phyloP scores from a whole-genome alignment of 768 basidiomycete species.

The Suillus fuscotomentosus region DNA sequence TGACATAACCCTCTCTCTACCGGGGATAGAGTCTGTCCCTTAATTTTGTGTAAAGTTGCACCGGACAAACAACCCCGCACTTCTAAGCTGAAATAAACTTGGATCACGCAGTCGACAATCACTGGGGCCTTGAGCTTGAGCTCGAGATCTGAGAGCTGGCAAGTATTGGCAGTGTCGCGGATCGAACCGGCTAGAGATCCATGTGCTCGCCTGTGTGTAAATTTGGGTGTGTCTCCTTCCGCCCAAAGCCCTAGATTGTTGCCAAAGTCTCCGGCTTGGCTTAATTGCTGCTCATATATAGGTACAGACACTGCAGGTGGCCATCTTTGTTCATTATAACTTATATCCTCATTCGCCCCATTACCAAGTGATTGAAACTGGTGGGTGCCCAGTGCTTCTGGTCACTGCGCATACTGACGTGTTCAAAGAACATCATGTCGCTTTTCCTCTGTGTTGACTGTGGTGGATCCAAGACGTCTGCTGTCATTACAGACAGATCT shows the following conservation, averaged over 20 bases:
- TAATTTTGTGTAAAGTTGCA: background rate
- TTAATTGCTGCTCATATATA: background rate
- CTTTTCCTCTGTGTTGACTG: conserved; percentile 84
- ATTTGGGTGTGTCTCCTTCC: background rate
- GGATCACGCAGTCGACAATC: too few species aligned
- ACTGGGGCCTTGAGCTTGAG: too few species aligned
- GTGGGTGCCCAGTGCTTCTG: background rate
- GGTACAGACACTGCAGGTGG: background rate
- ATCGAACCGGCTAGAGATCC: background rate
- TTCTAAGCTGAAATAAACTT: too few species aligned
- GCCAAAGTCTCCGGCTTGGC: background rate
- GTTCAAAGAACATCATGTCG: conserved; percentile 36
- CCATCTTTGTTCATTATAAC: background rate
- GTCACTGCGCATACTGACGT: background rate
- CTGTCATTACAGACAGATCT: conserved; percentile 55
- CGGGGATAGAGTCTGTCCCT: background rate
- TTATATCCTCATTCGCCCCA: too few species aligned
- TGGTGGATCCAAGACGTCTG: conserved; percentile 87
- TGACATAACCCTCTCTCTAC: too few species aligned
- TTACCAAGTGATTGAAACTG: background rate
- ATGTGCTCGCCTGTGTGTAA: background rate
- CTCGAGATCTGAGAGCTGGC: too few species aligned
- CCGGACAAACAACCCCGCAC: background rate
- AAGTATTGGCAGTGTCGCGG: background rate
- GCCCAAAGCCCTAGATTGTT: background rate